Evolutionary conservation across 2,329 filamentous ascomycete species (phyloP).

Genomic region (Hirsutella rhossiliensis): DNA sequence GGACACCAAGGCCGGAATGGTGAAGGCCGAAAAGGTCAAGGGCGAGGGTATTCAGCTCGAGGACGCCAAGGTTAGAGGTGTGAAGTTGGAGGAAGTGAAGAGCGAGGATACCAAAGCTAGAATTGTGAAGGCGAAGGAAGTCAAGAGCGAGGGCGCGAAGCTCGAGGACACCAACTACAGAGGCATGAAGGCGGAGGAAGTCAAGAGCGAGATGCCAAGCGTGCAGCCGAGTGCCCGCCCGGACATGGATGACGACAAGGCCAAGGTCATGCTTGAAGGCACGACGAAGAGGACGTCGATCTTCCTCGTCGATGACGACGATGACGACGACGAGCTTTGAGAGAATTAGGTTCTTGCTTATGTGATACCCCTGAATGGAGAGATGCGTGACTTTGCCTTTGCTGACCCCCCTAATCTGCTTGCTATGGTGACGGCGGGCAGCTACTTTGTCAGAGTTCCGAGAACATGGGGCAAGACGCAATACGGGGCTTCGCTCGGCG

Average conservation of each 20-base stretch:
- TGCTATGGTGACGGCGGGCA: too few relatives aligned
- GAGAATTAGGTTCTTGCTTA: neutral
- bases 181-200: slow-evolving; percentile 6
- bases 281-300: slow-evolving; percentile 18
- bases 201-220: neutral
- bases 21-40: slow-evolving; percentile 2
- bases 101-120: slow-evolving; percentile 4
- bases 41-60: neutral
- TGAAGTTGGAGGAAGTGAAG: neutral
- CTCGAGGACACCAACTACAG: slow-evolving; percentile 3
- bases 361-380: slow-evolving; percentile 11
- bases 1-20: slow-evolving; percentile 3
- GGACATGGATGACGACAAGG: neutral
- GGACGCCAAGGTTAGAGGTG: neutral
- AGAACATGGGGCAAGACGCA: slow-evolving; percentile 34
- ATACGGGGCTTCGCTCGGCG: slow-evolving; percentile 28
- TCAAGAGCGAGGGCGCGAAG: slow-evolving; percentile 1
- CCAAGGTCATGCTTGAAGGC: slow-evolving; percentile 7
- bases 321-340: slow-evolving; percentile 18
- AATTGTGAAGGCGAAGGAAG: slow-evolving; percentile 6
- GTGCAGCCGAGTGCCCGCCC: neutral
- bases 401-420: neutral
- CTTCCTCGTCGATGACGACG: slow-evolving; percentile 25
- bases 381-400: slow-evolving; percentile 1
- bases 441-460: slow-evolving; percentile 39